Base-by-base conservation (phyloP, 2,329 filamentous ascomycete genomes). In the Xylaria sp. region DNA sequence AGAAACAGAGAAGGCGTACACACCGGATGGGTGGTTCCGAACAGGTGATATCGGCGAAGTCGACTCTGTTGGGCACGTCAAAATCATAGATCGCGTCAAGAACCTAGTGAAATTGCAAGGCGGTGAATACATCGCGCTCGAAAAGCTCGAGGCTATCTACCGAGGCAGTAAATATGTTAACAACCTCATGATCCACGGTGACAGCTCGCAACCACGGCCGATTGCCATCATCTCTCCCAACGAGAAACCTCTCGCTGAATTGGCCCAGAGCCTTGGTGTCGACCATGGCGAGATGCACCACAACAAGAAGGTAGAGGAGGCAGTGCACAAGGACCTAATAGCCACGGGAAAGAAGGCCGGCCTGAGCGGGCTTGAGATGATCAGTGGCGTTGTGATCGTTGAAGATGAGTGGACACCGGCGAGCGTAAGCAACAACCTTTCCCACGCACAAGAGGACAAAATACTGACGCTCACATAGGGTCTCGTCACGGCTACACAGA, bases 21-120 rank as follows among this genome's bases (percentile, higher is more conserved):
- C 92, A 0, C 81, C 89, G 2, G 96, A 97, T 76, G 94, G 94
- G 59, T 98, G 96, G 96, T 98, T 98, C 88, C 95, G 92, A 87
- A 97, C 94, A 18, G 95, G 95, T 70, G 95, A 98, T 77, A 96
- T 98, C 80, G 95, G 95, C 76, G 93, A 98, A 80, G 96, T 95
- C 76, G 91, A 95, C 80, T 79, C 84, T 54, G 86, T 91, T 70
- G 95, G 95, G 52, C 92, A 97, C 80, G 82, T 98, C 73, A 89
- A 87, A 75, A 91, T 98, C 79, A 94, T 98, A 78, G 95, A 98
- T 81, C 93, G 95, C 75, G 94, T 97, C 89, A 98, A 98, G 90
- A 98, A 98, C 83, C 85, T 98, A 65, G 93, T 98, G 81, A 98
- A 98, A 90, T 94, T 96, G 72, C 88, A 93, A 73, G 94, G 94